Conservation (phyloP, 208 protist species). For the Borovskyia barvae region DNA sequence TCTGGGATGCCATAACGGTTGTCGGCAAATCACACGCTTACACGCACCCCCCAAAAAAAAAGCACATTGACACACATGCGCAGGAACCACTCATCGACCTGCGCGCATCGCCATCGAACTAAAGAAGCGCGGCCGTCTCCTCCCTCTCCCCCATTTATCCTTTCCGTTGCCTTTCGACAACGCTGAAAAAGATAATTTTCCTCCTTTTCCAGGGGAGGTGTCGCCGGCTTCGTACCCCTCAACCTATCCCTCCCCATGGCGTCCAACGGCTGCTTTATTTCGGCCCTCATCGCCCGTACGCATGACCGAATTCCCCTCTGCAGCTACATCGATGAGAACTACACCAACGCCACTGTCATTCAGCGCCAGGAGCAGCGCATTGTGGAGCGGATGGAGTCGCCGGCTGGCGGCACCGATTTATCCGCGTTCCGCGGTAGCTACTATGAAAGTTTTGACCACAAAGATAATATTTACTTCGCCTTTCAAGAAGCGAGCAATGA, state of each 20-base stretch:
- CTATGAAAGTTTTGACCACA: constrained; percentile 91
- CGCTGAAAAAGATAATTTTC: too few relatives aligned
- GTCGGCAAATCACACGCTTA: too few relatives aligned
- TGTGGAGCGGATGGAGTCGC: constrained; percentile 79
- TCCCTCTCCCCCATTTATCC: too few relatives aligned
- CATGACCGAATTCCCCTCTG: constrained; percentile 82
- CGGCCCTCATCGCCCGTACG: constrained; percentile 80
- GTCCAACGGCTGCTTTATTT: constrained; percentile 86
- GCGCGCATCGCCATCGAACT: too few relatives aligned
- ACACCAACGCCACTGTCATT: constrained; percentile 67
- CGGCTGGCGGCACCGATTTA: constrained; percentile 46
- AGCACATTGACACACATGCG: too few relatives aligned
- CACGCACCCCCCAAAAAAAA: too few relatives aligned
- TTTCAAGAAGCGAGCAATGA: constrained; percentile 86
- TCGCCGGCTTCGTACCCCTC: too few relatives aligned
- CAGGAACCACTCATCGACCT: too few relatives aligned
- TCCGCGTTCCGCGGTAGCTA: constrained; percentile 60
- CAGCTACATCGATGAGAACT: constrained; percentile 85
- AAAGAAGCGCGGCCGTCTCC: too few relatives aligned
- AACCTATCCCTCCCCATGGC: constrained; percentile 47
- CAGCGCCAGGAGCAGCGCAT: constrained; percentile 85
- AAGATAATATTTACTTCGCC: constrained; percentile 88
- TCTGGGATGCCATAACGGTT: too few relatives aligned
- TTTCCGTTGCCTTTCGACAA: too few relatives aligned
- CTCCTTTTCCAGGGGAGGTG: too few relatives aligned